Evolutionary conservation across 495 filamentous ascomycete genomes (phyloP).

Genomic region (Neurospora sp.): DNA sequence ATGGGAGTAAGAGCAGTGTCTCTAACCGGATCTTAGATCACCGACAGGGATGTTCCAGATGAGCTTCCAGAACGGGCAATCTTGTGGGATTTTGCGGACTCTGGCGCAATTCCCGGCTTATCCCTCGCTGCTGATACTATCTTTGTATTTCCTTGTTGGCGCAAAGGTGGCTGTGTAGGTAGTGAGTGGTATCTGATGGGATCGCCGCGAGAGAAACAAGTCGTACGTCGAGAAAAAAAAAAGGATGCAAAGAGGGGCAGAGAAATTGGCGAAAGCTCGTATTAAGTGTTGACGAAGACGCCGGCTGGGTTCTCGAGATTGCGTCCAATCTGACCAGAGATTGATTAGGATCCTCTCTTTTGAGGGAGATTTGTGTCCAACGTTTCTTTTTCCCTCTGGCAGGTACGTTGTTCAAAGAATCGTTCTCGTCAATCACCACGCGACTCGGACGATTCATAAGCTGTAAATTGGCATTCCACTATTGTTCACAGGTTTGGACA

Average conservation of each 20-base stretch:
- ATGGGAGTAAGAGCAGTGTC: not conserved
- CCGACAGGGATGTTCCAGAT: not conserved
- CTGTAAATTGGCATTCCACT: not conserved
- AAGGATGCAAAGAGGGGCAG: not conserved
- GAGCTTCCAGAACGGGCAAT: not conserved
- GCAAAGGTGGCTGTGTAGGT: not conserved
- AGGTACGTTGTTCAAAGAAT: not conserved
- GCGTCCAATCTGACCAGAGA: not conserved
- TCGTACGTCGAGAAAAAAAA: not conserved
- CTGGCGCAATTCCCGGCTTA: not conserved
- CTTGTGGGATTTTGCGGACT: not conserved
- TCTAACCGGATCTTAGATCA: not conserved
- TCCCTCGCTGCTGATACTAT: not conserved
- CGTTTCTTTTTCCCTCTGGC: not conserved
- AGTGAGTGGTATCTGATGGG: not conserved
- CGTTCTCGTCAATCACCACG: not conserved
- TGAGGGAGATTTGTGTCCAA: not conserved
- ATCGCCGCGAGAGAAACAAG: not conserved
- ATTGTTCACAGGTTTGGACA: too few species aligned
- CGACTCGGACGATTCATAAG: not conserved
- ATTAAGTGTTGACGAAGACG: not conserved
- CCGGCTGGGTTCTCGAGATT: not conserved
- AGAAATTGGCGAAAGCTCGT: not conserved
- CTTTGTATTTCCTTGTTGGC: too few species aligned
- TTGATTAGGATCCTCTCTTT: not conserved